Percentiles rank a stretch among this genome's conserved stretches.
These are phyloP conservation scores for Hypoxylon rickii DNA, from an alignment of 495 filamentous ascomycete species.

Conservation along the genomic window DNA sequence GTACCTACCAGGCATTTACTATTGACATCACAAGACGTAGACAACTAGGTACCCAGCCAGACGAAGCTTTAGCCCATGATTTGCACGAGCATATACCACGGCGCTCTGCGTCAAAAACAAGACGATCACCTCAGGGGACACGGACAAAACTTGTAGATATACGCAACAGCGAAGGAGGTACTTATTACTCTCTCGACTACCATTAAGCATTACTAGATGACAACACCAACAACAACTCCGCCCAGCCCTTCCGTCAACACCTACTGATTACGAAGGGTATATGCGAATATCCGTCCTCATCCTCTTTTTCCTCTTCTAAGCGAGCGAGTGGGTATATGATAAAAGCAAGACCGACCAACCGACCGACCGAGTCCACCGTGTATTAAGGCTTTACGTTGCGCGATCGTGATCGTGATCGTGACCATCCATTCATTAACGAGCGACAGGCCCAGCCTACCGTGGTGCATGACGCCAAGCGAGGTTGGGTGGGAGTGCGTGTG, in stretches of 20 bases:
- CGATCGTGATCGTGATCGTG: constrained; percentile 1
- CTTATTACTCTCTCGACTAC: too few species aligned
- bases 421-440: constrained; percentile 19
- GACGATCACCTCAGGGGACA: too few species aligned
- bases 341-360: constrained; percentile 6
- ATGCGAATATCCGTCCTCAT: not conserved
- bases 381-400: constrained; percentile 12
- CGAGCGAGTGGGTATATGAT: constrained; percentile 27
- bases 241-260: not conserved
- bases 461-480: constrained; percentile 9
- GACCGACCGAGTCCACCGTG: not conserved
- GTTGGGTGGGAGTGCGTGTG: too few species aligned
- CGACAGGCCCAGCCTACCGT: constrained; percentile 30
- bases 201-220: too few species aligned
- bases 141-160: too few species aligned
- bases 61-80: too few species aligned
- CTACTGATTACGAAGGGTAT: constrained; percentile 25
- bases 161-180: too few species aligned
- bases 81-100: too few species aligned
- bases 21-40: too few species aligned
- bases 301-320: constrained; percentile 2
- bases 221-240: not conserved
- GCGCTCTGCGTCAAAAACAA: too few species aligned
- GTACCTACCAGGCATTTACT: too few species aligned
- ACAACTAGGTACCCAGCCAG: too few species aligned